A percentile compares a stretch with the other conserved stretches of the same genome.
Conservation (phyloP, 768 basidiomycete genomes). For the Trametes punicea region DNA sequence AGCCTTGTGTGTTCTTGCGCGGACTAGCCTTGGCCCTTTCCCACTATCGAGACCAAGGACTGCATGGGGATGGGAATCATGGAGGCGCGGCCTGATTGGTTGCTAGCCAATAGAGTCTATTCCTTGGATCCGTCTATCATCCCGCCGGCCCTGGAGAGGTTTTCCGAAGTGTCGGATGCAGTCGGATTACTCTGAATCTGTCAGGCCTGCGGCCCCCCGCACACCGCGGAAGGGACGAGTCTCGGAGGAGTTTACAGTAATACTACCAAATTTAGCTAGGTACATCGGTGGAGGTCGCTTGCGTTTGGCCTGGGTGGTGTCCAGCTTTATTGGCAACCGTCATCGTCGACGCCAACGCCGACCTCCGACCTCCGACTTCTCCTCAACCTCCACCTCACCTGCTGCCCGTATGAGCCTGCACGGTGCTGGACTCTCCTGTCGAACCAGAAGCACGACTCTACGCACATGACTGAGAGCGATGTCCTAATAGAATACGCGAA, state of each 20-base stretch:
- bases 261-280: conserved; percentile 3
- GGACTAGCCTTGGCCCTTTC: too few relatives aligned
- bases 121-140: too few relatives aligned
- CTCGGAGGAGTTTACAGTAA: not conserved
- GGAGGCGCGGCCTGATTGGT: too few relatives aligned
- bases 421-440: not conserved
- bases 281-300: conserved; percentile 6
- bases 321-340: conserved; percentile 3
- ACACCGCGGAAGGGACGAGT: not conserved
- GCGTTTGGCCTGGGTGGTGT: not conserved
- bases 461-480: conserved; percentile 9
- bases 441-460: not conserved
- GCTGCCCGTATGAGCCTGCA: conserved; percentile 1
- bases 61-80: too few relatives aligned
- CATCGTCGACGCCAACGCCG: conserved; percentile 4
- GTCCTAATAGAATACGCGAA: not conserved
- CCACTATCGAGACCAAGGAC: too few relatives aligned
- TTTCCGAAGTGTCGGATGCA: not conserved
- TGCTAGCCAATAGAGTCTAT: too few relatives aligned
- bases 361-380: not conserved
- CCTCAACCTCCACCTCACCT: not conserved
- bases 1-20: too few relatives aligned
- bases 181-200: not conserved
- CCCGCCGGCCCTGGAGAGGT: too few relatives aligned
- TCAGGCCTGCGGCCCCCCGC: not conserved